phyloP scores from a whole-genome alignment of 768 basidiomycete genomes.

The Agrocybe pediades region DNA sequence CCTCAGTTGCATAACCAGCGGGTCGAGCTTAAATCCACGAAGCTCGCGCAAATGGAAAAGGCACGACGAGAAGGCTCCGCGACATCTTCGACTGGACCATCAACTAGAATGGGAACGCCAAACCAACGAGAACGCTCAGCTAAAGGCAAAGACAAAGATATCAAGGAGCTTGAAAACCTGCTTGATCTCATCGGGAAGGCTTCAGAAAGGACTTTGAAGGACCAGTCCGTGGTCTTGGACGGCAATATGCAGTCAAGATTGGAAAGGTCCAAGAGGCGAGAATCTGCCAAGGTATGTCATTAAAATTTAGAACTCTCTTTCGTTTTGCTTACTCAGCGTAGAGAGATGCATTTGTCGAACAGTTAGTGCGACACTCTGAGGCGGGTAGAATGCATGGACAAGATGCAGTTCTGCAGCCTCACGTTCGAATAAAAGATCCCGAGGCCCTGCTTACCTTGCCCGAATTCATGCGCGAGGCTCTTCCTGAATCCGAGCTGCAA shows the following conservation, averaged over 20 bases:
- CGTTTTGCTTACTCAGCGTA: slow-evolving; percentile 25
- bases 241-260: slow-evolving; percentile 55
- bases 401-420: slow-evolving; percentile 62
- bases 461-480: slow-evolving; percentile 62
- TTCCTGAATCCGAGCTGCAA: slow-evolving; percentile 29
- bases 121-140: not conserved
- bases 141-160: slow-evolving; percentile 49
- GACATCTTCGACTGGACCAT: slow-evolving; percentile 13
- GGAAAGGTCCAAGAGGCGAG: slow-evolving; percentile 58
- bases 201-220: slow-evolving; percentile 61
- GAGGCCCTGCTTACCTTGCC: slow-evolving; percentile 56
- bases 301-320: not conserved
- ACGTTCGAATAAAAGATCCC: slow-evolving; percentile 45
- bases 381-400: slow-evolving; percentile 78
- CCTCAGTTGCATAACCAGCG: slow-evolving; percentile 93
- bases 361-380: slow-evolving; percentile 68
- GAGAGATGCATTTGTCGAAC: slow-evolving; percentile 78
- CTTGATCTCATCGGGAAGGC: slow-evolving; percentile 72
- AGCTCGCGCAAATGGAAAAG: slow-evolving; percentile 72
- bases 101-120: not conserved
- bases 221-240: slow-evolving; percentile 73
- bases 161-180: slow-evolving; percentile 68
- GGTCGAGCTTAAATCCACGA: slow-evolving; percentile 79
- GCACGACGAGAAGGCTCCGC: slow-evolving; percentile 49
- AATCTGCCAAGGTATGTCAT: slow-evolving; percentile 60